Conservation (phyloP, 2,329 filamentous ascomycete genomes). For the Talaromyces amestolkiae region DNA sequence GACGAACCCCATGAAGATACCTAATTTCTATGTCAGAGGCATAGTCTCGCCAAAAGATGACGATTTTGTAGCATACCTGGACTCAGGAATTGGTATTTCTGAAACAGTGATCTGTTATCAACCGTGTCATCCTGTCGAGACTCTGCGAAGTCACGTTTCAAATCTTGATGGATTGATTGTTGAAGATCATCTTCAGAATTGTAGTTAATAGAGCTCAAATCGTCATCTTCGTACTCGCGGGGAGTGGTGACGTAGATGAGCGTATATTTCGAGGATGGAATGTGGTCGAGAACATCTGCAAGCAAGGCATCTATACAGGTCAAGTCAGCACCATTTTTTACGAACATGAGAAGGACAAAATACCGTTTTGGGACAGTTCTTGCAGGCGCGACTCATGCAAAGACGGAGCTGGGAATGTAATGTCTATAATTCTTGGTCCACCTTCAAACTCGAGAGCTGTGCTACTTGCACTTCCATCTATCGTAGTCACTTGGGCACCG, state of each 20-base stretch:
- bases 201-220: slow-evolving; percentile 50
- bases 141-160: slow-evolving; percentile 63
- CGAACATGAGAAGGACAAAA: not conserved
- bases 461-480: slow-evolving; percentile 47
- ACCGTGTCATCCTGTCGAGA: slow-evolving; percentile 39
- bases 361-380: slow-evolving; percentile 44
- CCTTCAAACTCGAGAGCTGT: slow-evolving; percentile 38
- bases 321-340: slow-evolving; percentile 14
- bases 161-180: slow-evolving; percentile 64
- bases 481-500: slow-evolving; percentile 41
- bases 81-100: slow-evolving; percentile 92
- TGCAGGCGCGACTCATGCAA: slow-evolving; percentile 35
- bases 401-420: slow-evolving; percentile 47
- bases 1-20: slow-evolving; percentile 83
- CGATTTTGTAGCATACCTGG: slow-evolving; percentile 59
- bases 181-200: slow-evolving; percentile 61
- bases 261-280: slow-evolving; percentile 62
- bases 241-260: slow-evolving; percentile 72
- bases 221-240: slow-evolving; percentile 31
- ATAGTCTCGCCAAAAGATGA: not conserved
- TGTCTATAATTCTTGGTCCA: slow-evolving; percentile 43
- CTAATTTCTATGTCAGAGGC: slow-evolving; percentile 34
- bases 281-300: slow-evolving; percentile 45
- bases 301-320: slow-evolving; percentile 46
- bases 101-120: slow-evolving; percentile 57